These are phyloP conservation scores for Aspergillus affinis DNA, from an alignment of 495 filamentous ascomycete genomes.

Conservation along the genomic window DNA sequence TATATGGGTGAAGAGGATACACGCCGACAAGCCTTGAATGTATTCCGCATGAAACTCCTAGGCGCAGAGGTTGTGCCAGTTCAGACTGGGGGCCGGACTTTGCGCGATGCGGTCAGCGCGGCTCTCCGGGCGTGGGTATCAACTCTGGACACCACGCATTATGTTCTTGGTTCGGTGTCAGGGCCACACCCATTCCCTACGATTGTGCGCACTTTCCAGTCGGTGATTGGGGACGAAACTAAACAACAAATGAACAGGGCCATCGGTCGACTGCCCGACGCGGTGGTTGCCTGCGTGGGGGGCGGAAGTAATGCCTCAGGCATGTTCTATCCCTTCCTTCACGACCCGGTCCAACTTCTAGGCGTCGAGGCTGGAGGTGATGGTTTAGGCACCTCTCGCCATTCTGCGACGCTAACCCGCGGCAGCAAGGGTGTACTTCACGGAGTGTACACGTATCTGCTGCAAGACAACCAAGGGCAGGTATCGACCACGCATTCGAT, in stretches of 20 bases:
- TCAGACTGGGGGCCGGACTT: constrained; percentile 77
- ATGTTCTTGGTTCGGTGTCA: constrained; percentile 93
- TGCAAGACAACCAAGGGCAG: constrained; percentile 89
- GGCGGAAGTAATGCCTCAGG: constrained; percentile 88
- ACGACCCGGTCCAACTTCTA: constrained; percentile 82
- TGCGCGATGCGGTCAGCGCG: constrained; percentile 93
- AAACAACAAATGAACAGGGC: constrained; percentile 80
- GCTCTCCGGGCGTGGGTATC: constrained; percentile 87
- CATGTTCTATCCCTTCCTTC: constrained; percentile 97
- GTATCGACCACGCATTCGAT: constrained; percentile 93
- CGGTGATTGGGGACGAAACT: constrained; percentile 88
- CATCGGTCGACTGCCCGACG: constrained; percentile 86
- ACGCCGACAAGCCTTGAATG: constrained; percentile 87
- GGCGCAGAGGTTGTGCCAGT: constrained; percentile 86
- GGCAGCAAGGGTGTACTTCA: constrained; percentile 92
- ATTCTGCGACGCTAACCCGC: constrained; percentile 82
- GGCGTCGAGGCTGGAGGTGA: constrained; percentile 96
- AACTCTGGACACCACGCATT: constrained; percentile 81
- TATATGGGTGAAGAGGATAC: constrained; percentile 99
- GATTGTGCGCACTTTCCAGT: constrained; percentile 94
- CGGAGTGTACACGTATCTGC: constrained; percentile 93
- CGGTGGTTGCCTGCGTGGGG: constrained; percentile 93
- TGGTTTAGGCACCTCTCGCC: constrained; percentile 78
- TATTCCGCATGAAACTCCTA: constrained; percentile 92
- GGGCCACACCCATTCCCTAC: constrained; percentile 95